Percentiles rank a stretch among this genome's conserved stretches.
Evolutionary conservation across 2,329 filamentous ascomycete species (phyloP).

Genomic region (Diaporthe velutina): DNA sequence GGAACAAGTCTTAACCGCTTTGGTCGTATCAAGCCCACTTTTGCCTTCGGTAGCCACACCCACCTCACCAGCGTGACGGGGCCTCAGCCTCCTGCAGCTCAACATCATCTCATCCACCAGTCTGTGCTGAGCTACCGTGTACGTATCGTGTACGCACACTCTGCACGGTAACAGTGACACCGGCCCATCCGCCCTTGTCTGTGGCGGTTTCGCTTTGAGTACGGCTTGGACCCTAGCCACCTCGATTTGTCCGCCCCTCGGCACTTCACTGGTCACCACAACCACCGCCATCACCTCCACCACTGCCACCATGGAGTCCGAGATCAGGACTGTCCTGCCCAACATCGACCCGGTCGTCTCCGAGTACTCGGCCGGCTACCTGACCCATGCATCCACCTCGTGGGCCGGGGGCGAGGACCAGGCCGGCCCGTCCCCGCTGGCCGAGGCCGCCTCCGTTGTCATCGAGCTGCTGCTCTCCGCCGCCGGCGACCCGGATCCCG

Average conservation of each 20-base stretch:
- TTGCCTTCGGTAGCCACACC: background rate
- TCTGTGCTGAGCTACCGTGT: constrained; percentile 8
- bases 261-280: background rate
- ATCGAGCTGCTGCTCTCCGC: constrained; percentile 93
- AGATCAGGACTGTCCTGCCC: constrained; percentile 86
- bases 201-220: constrained; percentile 23
- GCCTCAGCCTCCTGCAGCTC: constrained; percentile 33
- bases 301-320: constrained; percentile 78
- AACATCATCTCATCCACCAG: background rate
- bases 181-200: constrained; percentile 10
- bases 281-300: too few relatives aligned
- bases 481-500: constrained; percentile 81
- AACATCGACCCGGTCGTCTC: constrained; percentile 90
- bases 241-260: constrained; percentile 5
- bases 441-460: constrained; percentile 85
- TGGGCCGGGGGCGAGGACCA: constrained; percentile 79
- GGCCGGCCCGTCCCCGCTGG: constrained; percentile 79
- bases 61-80: constrained; percentile 5
- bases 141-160: background rate
- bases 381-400: constrained; percentile 90
- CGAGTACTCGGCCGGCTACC: constrained; percentile 93
- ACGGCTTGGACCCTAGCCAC: constrained; percentile 21
- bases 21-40: constrained; percentile 15
- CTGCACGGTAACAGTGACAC: background rate
- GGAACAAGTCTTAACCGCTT: background rate